phyloP scores from a whole-genome alignment of 495 filamentous ascomycete genomes.

The Pyrenopolyporus hunteri region DNA sequence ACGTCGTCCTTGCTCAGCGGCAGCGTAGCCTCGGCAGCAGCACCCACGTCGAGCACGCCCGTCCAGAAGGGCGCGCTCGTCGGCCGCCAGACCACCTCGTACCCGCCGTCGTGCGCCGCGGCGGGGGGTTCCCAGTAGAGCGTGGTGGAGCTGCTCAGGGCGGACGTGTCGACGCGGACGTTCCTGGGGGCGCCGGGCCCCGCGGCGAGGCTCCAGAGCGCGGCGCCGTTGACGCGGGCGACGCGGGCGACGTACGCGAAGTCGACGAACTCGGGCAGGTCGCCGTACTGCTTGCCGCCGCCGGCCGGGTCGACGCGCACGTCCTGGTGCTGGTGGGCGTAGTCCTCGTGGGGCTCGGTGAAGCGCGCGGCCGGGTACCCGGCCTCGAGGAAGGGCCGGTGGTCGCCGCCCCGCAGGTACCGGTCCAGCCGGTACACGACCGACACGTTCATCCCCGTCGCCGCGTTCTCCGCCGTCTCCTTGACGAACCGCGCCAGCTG shows the following conservation, averaged over 20 bases:
- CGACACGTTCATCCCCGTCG: slow-evolving; percentile 52
- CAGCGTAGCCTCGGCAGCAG: slow-evolving; percentile 47
- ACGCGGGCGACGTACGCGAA: slow-evolving; percentile 58
- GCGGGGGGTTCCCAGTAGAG: slow-evolving; percentile 49
- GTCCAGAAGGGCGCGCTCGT: slow-evolving; percentile 55
- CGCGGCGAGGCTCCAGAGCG: slow-evolving; percentile 56
- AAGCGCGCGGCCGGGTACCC: slow-evolving; percentile 59
- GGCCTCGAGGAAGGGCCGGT: slow-evolving; percentile 55
- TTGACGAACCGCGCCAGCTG: slow-evolving; percentile 60
- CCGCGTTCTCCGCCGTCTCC: slow-evolving; percentile 55
- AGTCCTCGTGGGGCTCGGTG: slow-evolving; percentile 62
- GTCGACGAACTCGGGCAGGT: slow-evolving; percentile 58
- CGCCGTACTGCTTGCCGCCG: slow-evolving; percentile 57
- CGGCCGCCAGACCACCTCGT: slow-evolving; percentile 60
- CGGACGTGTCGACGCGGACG: slow-evolving; percentile 52
- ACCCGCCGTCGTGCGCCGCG: slow-evolving; percentile 37
- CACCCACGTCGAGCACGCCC: slow-evolving; percentile 48
- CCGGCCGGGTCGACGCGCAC: slow-evolving; percentile 50
- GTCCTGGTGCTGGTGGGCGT: slow-evolving; percentile 61
- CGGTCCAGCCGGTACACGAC: slow-evolving; percentile 60
- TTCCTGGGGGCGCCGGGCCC: slow-evolving; percentile 53
- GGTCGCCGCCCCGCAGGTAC: slow-evolving; percentile 60
- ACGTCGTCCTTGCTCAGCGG: slow-evolving; percentile 60
- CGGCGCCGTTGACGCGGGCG: slow-evolving; percentile 56
- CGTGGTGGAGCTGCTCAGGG: slow-evolving; percentile 51